Evolutionary conservation across 2,329 filamentous ascomycete genomes (phyloP).

Genomic region (Penicillium oxalicum): DNA sequence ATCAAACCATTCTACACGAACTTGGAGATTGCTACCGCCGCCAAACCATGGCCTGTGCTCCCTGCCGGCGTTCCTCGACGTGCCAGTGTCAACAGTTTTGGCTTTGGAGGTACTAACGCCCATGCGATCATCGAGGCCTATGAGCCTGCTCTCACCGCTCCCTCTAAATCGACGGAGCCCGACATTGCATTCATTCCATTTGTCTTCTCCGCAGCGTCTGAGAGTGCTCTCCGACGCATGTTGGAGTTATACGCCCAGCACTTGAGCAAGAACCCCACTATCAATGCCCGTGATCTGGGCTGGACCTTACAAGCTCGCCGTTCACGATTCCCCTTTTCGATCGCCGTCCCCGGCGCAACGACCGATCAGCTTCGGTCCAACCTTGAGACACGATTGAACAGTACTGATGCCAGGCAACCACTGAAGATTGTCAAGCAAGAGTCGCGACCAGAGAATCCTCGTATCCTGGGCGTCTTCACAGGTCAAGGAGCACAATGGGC

Average conservation of each 20-base stretch:
- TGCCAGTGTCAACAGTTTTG: slow-evolving; percentile 24
- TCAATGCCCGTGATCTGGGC: slow-evolving; percentile 6
- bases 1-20: no score
- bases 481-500: slow-evolving; percentile 23
- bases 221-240: slow-evolving; percentile 5
- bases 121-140: slow-evolving; percentile 20
- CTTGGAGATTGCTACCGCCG: no score
- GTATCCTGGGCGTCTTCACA: slow-evolving; percentile 18
- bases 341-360: no score
- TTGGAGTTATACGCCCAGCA: slow-evolving; percentile 4
- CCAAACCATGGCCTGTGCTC: no score
- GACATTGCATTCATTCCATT: no score
- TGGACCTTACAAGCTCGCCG: slow-evolving; percentile 6
- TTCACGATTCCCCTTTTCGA: not conserved
- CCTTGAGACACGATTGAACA: not conserved
- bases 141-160: no score
- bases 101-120: slow-evolving; percentile 27
- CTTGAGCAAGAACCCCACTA: slow-evolving; percentile 3
- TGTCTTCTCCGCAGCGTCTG: slow-evolving; percentile 12
- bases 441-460: slow-evolving; percentile 1
- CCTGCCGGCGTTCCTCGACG: not conserved
- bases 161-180: no score
- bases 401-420: not conserved
- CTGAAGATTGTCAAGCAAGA: not conserved
- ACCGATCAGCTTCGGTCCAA: no score